phyloP scores from a whole-genome alignment of 192 early-diverging fungal species.

The Podila epigama region DNA sequence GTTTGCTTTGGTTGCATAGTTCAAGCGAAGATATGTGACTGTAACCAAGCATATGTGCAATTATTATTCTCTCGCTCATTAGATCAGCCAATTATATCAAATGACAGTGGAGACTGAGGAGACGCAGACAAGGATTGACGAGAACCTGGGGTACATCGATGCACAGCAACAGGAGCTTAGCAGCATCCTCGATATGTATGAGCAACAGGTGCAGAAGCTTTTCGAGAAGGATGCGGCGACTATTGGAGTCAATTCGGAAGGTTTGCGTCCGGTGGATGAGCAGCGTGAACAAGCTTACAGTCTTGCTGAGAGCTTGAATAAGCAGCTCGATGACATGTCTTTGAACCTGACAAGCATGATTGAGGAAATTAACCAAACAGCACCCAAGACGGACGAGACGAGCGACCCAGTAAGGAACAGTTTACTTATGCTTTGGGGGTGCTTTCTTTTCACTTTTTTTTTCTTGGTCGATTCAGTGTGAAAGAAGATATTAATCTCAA shows the following conservation, averaged over 20 bases:
- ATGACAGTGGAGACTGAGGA: conserved; percentile 76
- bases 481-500: too few relatives aligned
- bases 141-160: conserved; percentile 88
- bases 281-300: conserved; percentile 88
- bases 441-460: conserved; percentile 5
- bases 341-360: conserved; percentile 81
- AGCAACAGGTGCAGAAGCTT: conserved; percentile 66
- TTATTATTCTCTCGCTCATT: neutral
- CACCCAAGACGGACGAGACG: conserved; percentile 35
- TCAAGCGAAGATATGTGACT: neutral
- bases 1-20: too few relatives aligned
- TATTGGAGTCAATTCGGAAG: conserved; percentile 47
- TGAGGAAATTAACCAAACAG: conserved; percentile 82
- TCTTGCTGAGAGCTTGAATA: conserved; percentile 86
- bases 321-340: conserved; percentile 87
- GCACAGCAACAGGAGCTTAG: conserved; percentile 84
- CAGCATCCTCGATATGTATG: conserved; percentile 82
- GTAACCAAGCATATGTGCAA: neutral
- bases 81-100: conserved; percentile 80
- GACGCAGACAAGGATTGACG: conserved; percentile 82
- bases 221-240: conserved; percentile 54
- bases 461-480: too few relatives aligned
- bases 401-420: conserved; percentile 43
- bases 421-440: neutral
- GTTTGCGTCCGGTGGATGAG: conserved; percentile 74